A percentile compares a stretch with the other conserved stretches of the same genome.
Conservation (phyloP, 305 asterid species). For the Withania somnifera region DNA sequence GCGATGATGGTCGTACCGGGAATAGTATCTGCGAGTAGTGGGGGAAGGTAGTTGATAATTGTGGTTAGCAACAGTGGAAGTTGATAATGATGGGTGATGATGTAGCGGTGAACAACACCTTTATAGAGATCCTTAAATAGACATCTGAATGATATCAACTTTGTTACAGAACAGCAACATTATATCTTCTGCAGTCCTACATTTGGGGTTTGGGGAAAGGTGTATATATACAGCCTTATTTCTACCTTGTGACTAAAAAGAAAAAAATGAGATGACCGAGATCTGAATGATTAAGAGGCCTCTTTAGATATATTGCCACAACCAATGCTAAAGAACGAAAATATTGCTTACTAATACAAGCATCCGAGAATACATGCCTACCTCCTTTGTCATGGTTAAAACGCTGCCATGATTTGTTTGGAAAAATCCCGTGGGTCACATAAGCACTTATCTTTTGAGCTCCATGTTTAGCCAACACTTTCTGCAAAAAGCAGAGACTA, state of each 20-base stretch:
- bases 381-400: conserved; percentile 76
- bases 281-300: background rate
- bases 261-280: too few species aligned
- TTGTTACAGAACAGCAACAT: background rate
- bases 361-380: conserved; percentile 4
- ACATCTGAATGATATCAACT: background rate
- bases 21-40: background rate
- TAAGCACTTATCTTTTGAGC: conserved; percentile 84
- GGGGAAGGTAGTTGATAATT: background rate
- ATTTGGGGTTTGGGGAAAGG: background rate
- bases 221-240: background rate
- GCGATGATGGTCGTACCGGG: background rate
- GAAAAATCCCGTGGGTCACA: conserved; percentile 93
- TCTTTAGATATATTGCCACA: background rate
- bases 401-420: conserved; percentile 82
- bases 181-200: background rate
- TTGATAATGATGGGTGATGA: background rate
- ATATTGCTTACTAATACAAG: background rate
- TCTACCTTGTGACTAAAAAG: background rate
- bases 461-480: conserved; percentile 93
- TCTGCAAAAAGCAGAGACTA: conserved; percentile 31
- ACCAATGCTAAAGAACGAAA: background rate
- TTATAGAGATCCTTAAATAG: background rate
- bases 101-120: background rate
- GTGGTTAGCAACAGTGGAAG: background rate